These are phyloP conservation scores for Pontederia paniculata DNA, from an alignment of 176 grass and related monocot species.

Conservation along the genomic window DNA sequence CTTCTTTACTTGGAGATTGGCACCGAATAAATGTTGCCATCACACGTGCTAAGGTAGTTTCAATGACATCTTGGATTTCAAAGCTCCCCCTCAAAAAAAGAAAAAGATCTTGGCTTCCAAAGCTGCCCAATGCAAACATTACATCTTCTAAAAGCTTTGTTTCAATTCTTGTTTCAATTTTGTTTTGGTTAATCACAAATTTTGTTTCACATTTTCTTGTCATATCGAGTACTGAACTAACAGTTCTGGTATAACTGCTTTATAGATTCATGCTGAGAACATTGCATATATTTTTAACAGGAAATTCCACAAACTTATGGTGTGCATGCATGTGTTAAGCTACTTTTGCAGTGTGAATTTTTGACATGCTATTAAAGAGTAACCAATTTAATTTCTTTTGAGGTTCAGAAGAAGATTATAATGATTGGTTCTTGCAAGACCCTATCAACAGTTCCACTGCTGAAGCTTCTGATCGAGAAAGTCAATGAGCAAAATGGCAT, in stretches of 20 bases:
- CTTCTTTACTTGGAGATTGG: conserved; percentile 93
- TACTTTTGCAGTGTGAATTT: not conserved
- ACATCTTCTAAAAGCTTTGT: no score
- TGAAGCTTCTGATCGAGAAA: conserved; percentile 68
- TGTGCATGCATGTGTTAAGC: no score
- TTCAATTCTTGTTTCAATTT: no score
- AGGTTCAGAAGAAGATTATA: conserved; percentile 74
- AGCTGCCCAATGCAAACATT: no score
- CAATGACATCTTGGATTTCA: not conserved
- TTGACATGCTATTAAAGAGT: no score
- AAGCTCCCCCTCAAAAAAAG: not conserved
- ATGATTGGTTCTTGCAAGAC: conserved; percentile 74
- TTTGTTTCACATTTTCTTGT: no score
- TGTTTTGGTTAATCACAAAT: no score
- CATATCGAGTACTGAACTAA: no score
- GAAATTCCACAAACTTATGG: no score
- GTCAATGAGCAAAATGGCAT: conserved; percentile 42
- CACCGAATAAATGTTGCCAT: conserved; percentile 84
- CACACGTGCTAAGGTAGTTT: conserved; percentile 77
- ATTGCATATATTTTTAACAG: no score
- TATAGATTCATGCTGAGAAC: no score
- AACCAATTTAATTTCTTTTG: conserved; percentile 6
- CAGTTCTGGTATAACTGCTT: no score
- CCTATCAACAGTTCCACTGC: conserved; percentile 58
- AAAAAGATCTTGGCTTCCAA: not conserved